Evolutionary conservation across 208 protist genomes (phyloP), one percentile per base, ranked within the genome.

Genomic region (Leishmania amazonensis): DNA sequence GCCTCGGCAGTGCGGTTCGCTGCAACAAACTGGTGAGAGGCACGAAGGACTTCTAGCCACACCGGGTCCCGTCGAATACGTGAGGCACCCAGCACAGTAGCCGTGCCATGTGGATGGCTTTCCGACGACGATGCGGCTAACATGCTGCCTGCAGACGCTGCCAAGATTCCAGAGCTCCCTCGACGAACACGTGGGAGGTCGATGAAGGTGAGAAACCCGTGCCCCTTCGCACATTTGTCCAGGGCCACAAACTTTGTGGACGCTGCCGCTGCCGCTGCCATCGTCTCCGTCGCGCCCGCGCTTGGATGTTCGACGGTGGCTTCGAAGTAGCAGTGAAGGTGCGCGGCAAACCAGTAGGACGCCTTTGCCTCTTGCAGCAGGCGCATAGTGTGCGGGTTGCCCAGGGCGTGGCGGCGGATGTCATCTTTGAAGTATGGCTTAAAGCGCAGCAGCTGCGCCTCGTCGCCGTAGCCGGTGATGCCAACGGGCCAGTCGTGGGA

Each of bases 401-500:
- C 96, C 4, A 98, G 87, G 31, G 81, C 88, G 65, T 81, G 53
- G 71, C 91, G 88, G 28, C 81, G 67, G 85, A 98, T 92, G 47
- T 98, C 96, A 47, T 97, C 91, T n/a, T 77, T 81, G 75, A 98
- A 98, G 80, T 90, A 97, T 0, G 93, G 92, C 84, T 98, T 98
- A 76, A 90, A 90, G 73, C 92, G 92, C 54, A 97, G 76, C 31
- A 98, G 88, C 75, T 94, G 86, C 38, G 68, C 85, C 74, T 95
- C 91, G 77, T 98, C 87, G 38, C 96, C 96, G 83, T 96, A 93
- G 54, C 89, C 89, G 35, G 95, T 97, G 58, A 98, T 96, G 31
- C 94, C 94, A 3, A 87, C 87, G 3, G 96, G 96, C 96, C 96
- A 98, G 87, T 98, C 96, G 71, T 98, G 96, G 3, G 95, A 97